Percentiles rank a stretch among this genome's conserved stretches.
Conservation (phyloP, 106 monocot genomes). For the Apostasia shenzhenica region DNA sequence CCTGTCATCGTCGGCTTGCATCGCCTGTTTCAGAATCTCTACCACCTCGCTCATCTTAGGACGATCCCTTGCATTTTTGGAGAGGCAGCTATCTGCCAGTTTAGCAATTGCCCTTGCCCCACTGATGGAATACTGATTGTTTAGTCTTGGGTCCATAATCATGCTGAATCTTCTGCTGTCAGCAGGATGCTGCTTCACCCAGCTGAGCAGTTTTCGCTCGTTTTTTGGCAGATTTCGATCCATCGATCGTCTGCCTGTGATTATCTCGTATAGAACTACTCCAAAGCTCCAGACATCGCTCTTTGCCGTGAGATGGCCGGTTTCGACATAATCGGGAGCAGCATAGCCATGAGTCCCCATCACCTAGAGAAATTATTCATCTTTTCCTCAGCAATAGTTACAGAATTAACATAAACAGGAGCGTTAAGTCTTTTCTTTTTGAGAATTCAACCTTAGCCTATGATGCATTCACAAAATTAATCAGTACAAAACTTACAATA, state of each 20-base stretch:
- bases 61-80: constrained; percentile 37
- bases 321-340: constrained; percentile 69
- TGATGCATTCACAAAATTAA: too few species aligned
- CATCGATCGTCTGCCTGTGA: constrained; percentile 44
- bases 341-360: constrained; percentile 74
- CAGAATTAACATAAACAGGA: too few species aligned
- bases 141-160: constrained; percentile 50
- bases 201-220: constrained; percentile 56
- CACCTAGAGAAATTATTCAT: constrained; percentile 22
- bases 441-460: too few species aligned
- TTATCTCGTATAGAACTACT: constrained; percentile 60
- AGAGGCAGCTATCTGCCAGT: constrained; percentile 52
- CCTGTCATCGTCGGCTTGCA: constrained; percentile 18
- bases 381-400: too few species aligned
- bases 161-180: constrained; percentile 29
- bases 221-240: constrained; percentile 39
- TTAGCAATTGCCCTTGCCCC: constrained; percentile 36
- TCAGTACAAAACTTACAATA: too few species aligned
- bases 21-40: constrained; percentile 32
- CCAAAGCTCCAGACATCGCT: constrained; percentile 84
- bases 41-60: constrained; percentile 59
- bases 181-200: constrained; percentile 51
- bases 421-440: too few species aligned
- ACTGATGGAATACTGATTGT: constrained; percentile 22
- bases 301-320: constrained; percentile 60